Evolutionary conservation across 2,329 filamentous ascomycete species (phyloP), one percentile per base, ranked within the genome.

Genomic region (Epichloe bromicola): DNA sequence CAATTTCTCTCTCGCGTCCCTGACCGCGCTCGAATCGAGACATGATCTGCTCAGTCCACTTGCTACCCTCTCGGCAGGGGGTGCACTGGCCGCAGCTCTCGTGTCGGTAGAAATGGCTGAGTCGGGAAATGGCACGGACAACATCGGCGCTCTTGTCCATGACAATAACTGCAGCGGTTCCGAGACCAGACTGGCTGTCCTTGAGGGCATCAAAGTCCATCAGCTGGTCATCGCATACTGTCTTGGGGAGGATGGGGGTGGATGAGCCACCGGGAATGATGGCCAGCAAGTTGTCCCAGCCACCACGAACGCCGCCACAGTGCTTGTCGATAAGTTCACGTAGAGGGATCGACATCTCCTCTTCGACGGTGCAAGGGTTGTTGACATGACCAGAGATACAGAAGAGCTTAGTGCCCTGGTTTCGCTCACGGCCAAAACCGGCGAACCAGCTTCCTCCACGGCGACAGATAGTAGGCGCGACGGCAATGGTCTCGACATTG

Each of bases 21-120:
- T 88, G 82, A 53, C 93, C 93, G 69, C 86, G 86, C 76, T 95
- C 89, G 61, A 98, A 95, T 52, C 93, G 85, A 70, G 86, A 76
- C 93, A 98, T 97, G 70, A 98, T 97, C 76, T 98, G 90, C 71
- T 95, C 86, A 11, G 91, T 96, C 93, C 93, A 98, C 75, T 95
- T 96, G 76, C 86, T 94, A 58, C 93, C 93, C 74, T 98, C 93
- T 67, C 93, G 86, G 79, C 93, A 98, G n/a, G 93, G 93, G 53
- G 93, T 98, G 76, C 93, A 98, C 74, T 98, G 93, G 54, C 93
- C 93, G 70, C 93, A 98, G 59, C 84, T 90, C 76, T 98, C 93
- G 75, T 98, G 93, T 71, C 90, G 86, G 78, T 98, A 98, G 76
- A 98, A 98, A 69, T 91, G 88, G 63, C 86, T 88, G 61, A 98